Evolutionary conservation across 345 rosid genomes (phyloP), one percentile per base, ranked within the genome.

Genomic region (Hevea brasiliensis): DNA sequence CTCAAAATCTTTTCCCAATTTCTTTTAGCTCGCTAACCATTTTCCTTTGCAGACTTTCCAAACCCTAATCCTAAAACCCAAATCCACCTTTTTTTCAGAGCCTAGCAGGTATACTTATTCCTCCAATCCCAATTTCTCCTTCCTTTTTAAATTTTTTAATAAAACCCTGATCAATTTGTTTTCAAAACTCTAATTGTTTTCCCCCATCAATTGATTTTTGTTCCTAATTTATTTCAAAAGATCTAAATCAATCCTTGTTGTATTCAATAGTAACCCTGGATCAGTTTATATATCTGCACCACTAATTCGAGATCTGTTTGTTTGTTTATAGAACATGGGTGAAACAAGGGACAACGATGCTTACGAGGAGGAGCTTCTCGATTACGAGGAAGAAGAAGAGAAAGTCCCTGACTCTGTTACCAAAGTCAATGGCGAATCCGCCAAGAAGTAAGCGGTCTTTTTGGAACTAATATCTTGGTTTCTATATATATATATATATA

Each of bases 331-430:
- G 85, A 70, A 58, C 79, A 95, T 95, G 99, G 99, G 90, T 58
- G 99, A 95, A 65, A 88, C 93, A 50, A 90, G 88, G 74, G 99
- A 92, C 81, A 90, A 86, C 94, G 99, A 95, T 37, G 88, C 89
- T n/a, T 95, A 95, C 79, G 98, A 95, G 89, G 99, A 95, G 75
- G 99, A 95, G 94, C 99, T 95, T 68, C 83, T 95, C 48, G 99
- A 95, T 76, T 93, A 95, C 59, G 98, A 95, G 75, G 99, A 95
- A 68, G 99, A 95, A 65, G 99, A 95, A 17, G 97, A 93, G 80
- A 93, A 89, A 72, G 94, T 86, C 63, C 86, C 83, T 2, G 97
- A 95, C 74, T 88, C 97, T 35, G 80, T 81, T 37, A 77, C 76
- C 41, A 93, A 90, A 84, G 89, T 82, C 77, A 95, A 95, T 72